phyloP scores from a whole-genome alignment of 192 early-diverging fungal species.

The Podila epigama region DNA sequence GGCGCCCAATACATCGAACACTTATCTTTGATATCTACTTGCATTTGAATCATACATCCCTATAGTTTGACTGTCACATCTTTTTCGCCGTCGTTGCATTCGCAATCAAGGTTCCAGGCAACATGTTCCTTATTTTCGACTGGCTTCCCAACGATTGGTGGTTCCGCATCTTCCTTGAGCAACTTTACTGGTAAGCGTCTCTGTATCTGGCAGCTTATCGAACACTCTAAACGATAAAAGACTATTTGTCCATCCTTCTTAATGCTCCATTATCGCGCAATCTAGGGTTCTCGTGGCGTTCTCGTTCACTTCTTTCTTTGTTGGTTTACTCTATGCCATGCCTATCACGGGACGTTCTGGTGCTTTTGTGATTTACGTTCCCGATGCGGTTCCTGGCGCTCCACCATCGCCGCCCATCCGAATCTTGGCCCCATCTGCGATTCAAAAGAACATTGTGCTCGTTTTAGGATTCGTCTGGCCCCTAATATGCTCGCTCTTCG shows the following conservation, averaged over 20 bases:
- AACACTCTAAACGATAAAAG: too few species aligned
- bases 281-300: conserved; percentile 19
- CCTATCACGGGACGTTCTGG: conserved; percentile 33
- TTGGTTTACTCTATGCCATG: conserved; percentile 44
- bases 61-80: conserved; percentile 39
- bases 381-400: conserved; percentile 12
- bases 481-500: neutral
- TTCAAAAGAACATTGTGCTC: conserved; percentile 30
- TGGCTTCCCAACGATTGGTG: conserved; percentile 8
- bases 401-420: conserved; percentile 17
- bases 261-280: neutral
- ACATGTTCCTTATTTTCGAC: conserved; percentile 17
- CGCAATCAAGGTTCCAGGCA: conserved; percentile 21
- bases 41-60: neutral
- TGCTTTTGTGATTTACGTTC: conserved; percentile 35
- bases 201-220: too few species aligned
- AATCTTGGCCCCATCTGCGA: conserved; percentile 24
- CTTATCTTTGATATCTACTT: neutral
- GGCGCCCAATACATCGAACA: neutral
- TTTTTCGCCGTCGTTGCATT: conserved; percentile 29
- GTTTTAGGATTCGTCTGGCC: conserved; percentile 15
- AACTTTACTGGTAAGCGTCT: conserved; percentile 22
- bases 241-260: neutral
- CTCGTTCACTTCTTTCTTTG: conserved; percentile 22
- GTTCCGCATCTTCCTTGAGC: conserved; percentile 22